Evolutionary conservation across 305 asterid species (phyloP), one percentile per base, ranked within the genome.

Genomic region (Fraxinus albicans): DNA sequence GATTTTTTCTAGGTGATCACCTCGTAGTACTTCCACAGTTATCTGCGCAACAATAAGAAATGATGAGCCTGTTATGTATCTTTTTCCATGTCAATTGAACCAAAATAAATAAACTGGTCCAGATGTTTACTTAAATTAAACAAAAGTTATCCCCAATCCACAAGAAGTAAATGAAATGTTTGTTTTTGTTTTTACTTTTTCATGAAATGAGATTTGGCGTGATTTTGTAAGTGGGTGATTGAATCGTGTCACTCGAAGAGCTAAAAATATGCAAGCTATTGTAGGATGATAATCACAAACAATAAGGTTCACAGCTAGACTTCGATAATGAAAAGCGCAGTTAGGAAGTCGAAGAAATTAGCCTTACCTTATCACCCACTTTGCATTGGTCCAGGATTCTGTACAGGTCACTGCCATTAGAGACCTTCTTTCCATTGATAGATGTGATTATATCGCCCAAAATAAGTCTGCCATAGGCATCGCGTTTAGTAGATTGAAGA

Each of bases 381-480:
- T 95, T 88, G 90, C 98, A 97, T 67, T 95, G 98, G 89, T 97
- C 98, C 69, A 95, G 97, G 85, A 95, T 94, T 97, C 94, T 94
- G 91, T 95, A 97, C 88, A 97, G 85, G 84, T 97, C 99, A 73
- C 97, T 94, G 33, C 98, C 99, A 40, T 94, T 97, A n/a, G 97
- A 42, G 76, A 97, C 88, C 87, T 92, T 95, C 86, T 89, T 97
- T 40, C 98, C 99, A 67, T 97, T 90, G 70, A 97, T 89, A 42
- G 99, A 95, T 19, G 98, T 94, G 58, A 97, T 95, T 82, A 97
- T 89, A 86, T 95, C 99, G 36, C 98, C 99, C 84, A 95, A 86
- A 81, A 95, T 76, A 81, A 97, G 97, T 87, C 98, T 91, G 79
- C 99, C 98, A 79, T 88, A 97, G 74, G 94, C 85, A 88, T 97